A percentile compares a stretch with the other conserved stretches of the same genome.
phyloP scores from a whole-genome alignment of 345 rosid genomes.

The Eucalyptus erythrocorys region DNA sequence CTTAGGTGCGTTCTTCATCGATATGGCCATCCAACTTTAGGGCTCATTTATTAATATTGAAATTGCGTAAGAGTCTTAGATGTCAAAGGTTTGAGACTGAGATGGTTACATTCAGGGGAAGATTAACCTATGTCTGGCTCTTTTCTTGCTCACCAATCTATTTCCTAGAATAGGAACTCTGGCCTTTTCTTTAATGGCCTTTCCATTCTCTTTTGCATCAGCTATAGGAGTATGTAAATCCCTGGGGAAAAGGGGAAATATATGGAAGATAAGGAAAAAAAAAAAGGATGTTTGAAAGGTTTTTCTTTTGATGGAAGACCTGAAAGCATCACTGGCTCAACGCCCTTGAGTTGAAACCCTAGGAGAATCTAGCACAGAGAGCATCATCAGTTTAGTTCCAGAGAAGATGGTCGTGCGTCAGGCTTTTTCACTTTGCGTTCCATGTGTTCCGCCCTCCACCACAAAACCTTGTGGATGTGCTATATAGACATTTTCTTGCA shows the following conservation, averaged over 20 bases:
- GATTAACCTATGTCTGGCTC: neutral
- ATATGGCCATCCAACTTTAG: neutral
- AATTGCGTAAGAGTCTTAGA: neutral
- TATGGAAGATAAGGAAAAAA: neutral
- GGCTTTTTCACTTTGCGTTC: neutral
- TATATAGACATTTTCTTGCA: no score
- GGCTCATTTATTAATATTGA: neutral
- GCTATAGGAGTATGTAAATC: neutral
- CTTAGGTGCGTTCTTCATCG: neutral
- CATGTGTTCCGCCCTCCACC: no score
- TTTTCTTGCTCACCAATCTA: neutral
- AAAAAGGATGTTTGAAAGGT: neutral
- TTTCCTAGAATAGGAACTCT: neutral
- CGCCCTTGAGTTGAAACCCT: constrained; percentile 32
- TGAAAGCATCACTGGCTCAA: neutral
- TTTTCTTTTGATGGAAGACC: neutral
- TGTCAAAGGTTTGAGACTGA: neutral
- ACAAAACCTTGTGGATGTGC: no score
- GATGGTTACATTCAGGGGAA: neutral
- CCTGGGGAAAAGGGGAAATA: neutral
- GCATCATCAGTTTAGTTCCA: neutral
- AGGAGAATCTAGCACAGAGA: neutral
- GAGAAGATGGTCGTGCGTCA: neutral
- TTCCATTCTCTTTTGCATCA: neutral
- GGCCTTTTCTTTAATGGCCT: neutral